Evolutionary conservation across 1,139 yeast genomes (phyloP).

Genomic region (Debaryomycetaceae sp.): DNA sequence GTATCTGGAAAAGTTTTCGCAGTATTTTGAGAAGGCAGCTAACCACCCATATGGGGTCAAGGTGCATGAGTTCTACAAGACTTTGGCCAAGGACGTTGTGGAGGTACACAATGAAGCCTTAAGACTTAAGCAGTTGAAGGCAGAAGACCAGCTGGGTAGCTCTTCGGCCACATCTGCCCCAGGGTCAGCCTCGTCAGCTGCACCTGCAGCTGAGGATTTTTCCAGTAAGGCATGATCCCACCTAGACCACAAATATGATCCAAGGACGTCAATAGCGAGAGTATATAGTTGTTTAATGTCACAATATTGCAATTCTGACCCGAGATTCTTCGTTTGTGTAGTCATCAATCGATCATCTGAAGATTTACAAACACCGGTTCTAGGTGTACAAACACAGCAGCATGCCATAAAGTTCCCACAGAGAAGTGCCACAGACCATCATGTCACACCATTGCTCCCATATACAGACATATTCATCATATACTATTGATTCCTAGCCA

Average conservation of each 20-base stretch:
- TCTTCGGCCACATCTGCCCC: constrained; percentile 9
- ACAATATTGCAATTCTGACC: neutral
- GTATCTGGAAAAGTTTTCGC: constrained; percentile 23
- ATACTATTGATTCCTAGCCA: neutral
- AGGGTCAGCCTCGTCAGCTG: constrained; percentile 12
- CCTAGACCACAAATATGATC: too few relatives aligned
- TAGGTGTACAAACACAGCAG: neutral
- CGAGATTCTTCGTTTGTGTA: neutral
- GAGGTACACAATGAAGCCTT: constrained; percentile 73
- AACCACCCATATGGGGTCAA: constrained; percentile 34
- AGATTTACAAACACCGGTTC: neutral
- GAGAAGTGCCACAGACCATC: neutral
- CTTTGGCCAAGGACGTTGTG: constrained; percentile 51
- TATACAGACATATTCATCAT: neutral
- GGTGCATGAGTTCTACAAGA: constrained; percentile 37
- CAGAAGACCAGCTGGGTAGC: constrained; percentile 19
- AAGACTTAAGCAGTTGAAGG: constrained; percentile 61
- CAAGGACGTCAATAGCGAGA: too few relatives aligned
- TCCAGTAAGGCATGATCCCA: too few relatives aligned
- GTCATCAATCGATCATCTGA: neutral
- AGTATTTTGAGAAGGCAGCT: constrained; percentile 37
- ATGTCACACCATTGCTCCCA: neutral
- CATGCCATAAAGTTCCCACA: neutral
- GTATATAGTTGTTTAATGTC: neutral
- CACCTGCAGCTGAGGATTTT: constrained; percentile 10